Conservation (phyloP, 805 yeast genomes). For the Grigorovia humatica region DNA sequence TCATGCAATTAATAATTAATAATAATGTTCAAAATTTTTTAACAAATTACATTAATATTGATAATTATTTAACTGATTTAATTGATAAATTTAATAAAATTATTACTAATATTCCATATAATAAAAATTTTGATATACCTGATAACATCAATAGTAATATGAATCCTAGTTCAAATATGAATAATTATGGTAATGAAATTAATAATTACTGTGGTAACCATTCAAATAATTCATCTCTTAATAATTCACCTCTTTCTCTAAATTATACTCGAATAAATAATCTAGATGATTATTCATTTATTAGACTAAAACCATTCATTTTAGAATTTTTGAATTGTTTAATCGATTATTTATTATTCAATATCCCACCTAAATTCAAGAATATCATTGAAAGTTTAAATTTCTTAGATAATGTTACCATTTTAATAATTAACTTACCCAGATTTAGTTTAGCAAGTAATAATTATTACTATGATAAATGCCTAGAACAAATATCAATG, state of each 20-base stretch:
- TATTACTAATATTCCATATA: conserved; percentile 22
- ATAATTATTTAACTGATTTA: conserved; percentile 17
- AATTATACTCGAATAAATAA: conserved; percentile 3
- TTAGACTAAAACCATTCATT: conserved; percentile 23
- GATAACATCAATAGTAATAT: not conserved
- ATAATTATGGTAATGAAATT: not conserved
- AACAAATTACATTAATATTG: not conserved
- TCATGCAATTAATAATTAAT: conserved; percentile 11
- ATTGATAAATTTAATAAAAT: conserved; percentile 17
- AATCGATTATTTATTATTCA: conserved; percentile 24
- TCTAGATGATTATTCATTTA: conserved; percentile 29
- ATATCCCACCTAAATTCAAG: conserved; percentile 24
- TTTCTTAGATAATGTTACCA: conserved; percentile 23
- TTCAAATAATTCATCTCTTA: not conserved
- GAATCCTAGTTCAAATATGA: not conserved
- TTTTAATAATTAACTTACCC: conserved; percentile 22
- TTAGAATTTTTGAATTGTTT: conserved; percentile 27
- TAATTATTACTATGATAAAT: conserved; percentile 29
- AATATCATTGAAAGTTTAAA: conserved; percentile 21
- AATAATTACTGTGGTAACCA: not conserved
- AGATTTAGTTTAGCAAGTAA: conserved; percentile 26
- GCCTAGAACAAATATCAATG: conserved; percentile 27
- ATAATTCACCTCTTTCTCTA: not conserved
- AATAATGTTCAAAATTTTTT: not conserved
- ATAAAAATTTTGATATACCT: conserved; percentile 11